A percentile compares a stretch with the other conserved stretches of the same genome.
Conservation (phyloP, 768 basidiomycete genomes). For the Pisolithus microcarpus region DNA sequence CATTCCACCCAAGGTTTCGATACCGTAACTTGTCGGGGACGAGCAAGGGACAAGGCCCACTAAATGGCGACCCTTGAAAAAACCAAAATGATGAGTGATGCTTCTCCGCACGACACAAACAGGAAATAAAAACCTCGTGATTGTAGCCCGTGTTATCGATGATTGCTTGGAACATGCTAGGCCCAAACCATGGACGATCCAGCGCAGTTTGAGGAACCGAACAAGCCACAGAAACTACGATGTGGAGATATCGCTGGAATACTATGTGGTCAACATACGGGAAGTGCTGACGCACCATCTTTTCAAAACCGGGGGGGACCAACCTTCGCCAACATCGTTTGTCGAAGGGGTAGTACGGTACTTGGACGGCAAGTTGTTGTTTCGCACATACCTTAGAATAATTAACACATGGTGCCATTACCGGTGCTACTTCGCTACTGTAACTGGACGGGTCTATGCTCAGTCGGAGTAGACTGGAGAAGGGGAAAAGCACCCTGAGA, state of each 20-base stretch:
- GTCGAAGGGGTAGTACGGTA: conserved; percentile 55
- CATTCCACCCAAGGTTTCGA: conserved; percentile 37
- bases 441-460: neutral
- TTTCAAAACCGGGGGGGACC: conserved; percentile 80
- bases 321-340: conserved; percentile 86
- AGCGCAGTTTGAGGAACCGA: no score
- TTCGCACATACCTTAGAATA: no score
- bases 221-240: neutral
- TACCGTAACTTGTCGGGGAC: conserved; percentile 44
- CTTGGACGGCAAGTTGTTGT: no score
- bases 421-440: conserved; percentile 64
- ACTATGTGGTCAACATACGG: neutral
- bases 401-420: conserved; percentile 32
- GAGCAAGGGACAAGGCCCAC: no score
- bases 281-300: conserved; percentile 40
- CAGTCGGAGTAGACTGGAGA: neutral
- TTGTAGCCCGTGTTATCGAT: conserved; percentile 61
- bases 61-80: conserved; percentile 50
- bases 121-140: conserved; percentile 84
- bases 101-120: conserved; percentile 59
- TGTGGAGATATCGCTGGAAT: neutral
- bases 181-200: conserved; percentile 56
- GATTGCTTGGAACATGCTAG: no score
- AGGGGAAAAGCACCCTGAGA: neutral
- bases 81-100: conserved; percentile 74